These are phyloP conservation scores for Kwoniella shivajii DNA, from an alignment of 1,284 basidiomycete genomes.

Conservation along the genomic window DNA sequence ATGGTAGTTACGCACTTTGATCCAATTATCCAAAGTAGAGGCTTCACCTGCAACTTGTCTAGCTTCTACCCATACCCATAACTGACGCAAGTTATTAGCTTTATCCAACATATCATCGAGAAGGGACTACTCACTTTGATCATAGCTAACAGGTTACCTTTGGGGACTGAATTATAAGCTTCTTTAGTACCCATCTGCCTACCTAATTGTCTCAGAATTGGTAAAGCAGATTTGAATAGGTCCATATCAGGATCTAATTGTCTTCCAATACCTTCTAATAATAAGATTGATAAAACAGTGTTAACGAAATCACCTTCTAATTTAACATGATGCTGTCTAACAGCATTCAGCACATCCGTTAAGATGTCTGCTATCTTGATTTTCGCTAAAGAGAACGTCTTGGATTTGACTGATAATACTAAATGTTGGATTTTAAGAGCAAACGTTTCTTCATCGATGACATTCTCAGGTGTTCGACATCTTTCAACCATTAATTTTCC, in stretches of 20 bases:
- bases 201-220: constrained; percentile 85
- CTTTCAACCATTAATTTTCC: constrained; percentile 96
- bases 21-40: constrained; percentile 68
- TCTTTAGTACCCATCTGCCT: constrained; percentile 82
- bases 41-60: constrained; percentile 76
- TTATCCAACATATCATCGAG: not conserved
- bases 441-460: constrained; percentile 89
- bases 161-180: constrained; percentile 65
- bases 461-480: constrained; percentile 88
- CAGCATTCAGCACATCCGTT: constrained; percentile 81
- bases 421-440: constrained; percentile 97
- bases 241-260: constrained; percentile 91
- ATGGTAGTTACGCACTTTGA: constrained; percentile 31
- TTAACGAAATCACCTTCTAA: constrained; percentile 99
- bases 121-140: constrained; percentile 65
- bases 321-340: constrained; percentile 92
- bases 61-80: constrained; percentile 83
- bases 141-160: constrained; percentile 75
- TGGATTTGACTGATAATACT: constrained; percentile 87
- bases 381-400: constrained; percentile 92
- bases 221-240: constrained; percentile 87
- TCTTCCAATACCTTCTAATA: constrained; percentile 94
- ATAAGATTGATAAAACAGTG: constrained; percentile 89
- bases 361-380: constrained; percentile 95
- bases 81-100: not conserved